A percentile compares a stretch with the other conserved stretches of the same genome.
These are phyloP conservation scores for Dioszegia crocea DNA, from an alignment of 768 basidiomycete species.

Conservation along the genomic window DNA sequence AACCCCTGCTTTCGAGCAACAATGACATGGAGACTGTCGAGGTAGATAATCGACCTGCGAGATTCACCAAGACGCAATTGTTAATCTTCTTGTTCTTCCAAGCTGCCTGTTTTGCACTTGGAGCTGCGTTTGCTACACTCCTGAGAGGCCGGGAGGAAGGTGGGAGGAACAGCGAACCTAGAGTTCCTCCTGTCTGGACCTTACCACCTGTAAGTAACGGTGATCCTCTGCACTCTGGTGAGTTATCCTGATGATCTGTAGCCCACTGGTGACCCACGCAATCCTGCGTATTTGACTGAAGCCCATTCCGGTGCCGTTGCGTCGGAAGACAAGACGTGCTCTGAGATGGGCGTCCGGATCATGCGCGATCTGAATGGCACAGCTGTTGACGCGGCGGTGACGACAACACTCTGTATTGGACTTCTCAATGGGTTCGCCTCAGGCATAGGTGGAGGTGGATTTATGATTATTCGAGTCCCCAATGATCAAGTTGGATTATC, in stretches of 20 bases:
- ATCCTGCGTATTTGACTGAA: conserved; percentile 59
- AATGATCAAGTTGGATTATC: conserved; percentile 53
- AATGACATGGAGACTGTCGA: background rate
- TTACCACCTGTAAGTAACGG: conserved; percentile 30
- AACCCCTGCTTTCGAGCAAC: background rate
- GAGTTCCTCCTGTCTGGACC: conserved; percentile 39
- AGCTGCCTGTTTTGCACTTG: background rate
- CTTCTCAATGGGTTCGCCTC: conserved; percentile 82
- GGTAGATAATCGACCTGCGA: conserved; percentile 1
- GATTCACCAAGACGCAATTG: background rate
- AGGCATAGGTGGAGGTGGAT: conserved; percentile 47
- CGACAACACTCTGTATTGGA: conserved; percentile 66
- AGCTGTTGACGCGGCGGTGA: conserved; percentile 82
- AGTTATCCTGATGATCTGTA: conserved; percentile 8
- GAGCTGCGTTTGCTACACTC: background rate
- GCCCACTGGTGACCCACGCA: conserved; percentile 51
- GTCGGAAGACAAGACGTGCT: conserved; percentile 79
- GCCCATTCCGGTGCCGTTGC: conserved; percentile 82
- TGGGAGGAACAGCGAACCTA: conserved; percentile 20
- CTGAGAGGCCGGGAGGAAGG: background rate
- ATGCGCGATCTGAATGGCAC: conserved; percentile 75
- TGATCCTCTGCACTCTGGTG: background rate
- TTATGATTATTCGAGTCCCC: conserved; percentile 42
- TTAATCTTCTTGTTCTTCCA: background rate
- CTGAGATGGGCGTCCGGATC: conserved; percentile 71